These are phyloP conservation scores for Bipolaris bicolor DNA, from an alignment of 2,329 filamentous ascomycete genomes.

Conservation along the genomic window DNA sequence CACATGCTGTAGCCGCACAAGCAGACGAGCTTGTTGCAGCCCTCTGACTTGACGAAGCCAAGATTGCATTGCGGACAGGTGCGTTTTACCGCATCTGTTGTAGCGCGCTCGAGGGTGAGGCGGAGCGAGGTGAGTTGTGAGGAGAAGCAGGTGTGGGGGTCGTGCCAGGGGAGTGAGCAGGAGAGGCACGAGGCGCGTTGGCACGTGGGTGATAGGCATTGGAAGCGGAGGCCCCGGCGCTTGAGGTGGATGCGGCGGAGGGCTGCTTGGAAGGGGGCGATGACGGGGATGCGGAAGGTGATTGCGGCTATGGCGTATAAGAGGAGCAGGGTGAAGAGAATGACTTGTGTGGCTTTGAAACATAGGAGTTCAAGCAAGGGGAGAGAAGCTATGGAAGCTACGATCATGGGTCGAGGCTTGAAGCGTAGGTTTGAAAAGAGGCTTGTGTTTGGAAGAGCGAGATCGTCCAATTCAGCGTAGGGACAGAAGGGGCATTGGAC, in stretches of 20 bases:
- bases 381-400: conserved; percentile 35
- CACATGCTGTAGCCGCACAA: conserved; percentile 98
- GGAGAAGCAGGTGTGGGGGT: conserved; percentile 90
- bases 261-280: conserved; percentile 61
- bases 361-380: conserved; percentile 42
- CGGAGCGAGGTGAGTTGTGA: conserved; percentile 75
- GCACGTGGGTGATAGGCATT: conserved; percentile 74
- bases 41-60: conserved; percentile 88
- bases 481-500: conserved; percentile 87
- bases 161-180: conserved; percentile 82
- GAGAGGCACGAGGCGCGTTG: conserved; percentile 75
- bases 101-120: conserved; percentile 88
- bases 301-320: conserved; percentile 30
- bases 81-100: conserved; percentile 91
- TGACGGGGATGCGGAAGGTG: conserved; percentile 33
- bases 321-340: conserved; percentile 62
- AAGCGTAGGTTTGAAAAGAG: conserved; percentile 35
- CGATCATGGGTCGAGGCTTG: conserved; percentile 40
- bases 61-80: conserved; percentile 92
- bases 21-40: conserved; percentile 97
- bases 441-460: conserved; percentile 35
- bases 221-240: conserved; percentile 76
- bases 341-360: conserved; percentile 54
- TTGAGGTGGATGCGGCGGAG: conserved; percentile 72
- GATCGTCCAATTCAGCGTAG: conserved; percentile 82